phyloP scores from a whole-genome alignment of 176 grass and related monocot species.

The Paspalum notatum region DNA sequence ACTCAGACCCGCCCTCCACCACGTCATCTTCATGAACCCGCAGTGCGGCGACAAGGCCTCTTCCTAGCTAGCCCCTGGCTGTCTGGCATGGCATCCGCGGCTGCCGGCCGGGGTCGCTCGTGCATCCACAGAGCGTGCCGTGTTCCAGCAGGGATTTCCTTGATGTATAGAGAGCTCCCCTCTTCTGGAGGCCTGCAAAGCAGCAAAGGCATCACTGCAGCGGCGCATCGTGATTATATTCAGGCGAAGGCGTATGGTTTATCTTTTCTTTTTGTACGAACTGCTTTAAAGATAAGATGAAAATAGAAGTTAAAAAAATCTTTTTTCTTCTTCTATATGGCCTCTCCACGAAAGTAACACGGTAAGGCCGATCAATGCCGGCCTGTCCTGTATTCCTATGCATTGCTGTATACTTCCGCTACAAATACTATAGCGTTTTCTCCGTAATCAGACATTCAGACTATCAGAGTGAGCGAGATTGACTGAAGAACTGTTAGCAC shows the following conservation, averaged over 20 bases:
- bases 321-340: too few species aligned
- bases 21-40: constrained; percentile 39
- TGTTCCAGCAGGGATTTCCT: not conserved
- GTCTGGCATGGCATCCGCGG: not conserved
- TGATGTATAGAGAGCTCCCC: constrained; percentile 24
- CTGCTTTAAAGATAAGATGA: constrained; percentile 11
- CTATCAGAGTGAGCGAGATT: too few species aligned
- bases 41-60: not conserved
- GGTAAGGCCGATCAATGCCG: too few species aligned
- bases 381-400: too few species aligned
- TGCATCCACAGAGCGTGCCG: not conserved
- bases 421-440: too few species aligned
- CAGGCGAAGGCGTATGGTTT: not conserved
- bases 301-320: constrained; percentile 1
- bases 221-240: not conserved
- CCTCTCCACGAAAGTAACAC: too few species aligned
- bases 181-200: constrained; percentile 1
- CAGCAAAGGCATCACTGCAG: not conserved
- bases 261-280: not conserved
- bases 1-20: constrained; percentile 36
- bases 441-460: too few species aligned
- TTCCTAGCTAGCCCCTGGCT: not conserved
- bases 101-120: not conserved
- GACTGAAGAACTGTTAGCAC: too few species aligned
- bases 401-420: too few species aligned